Evolutionary conservation across 495 filamentous ascomycete species (phyloP), one percentile per base, ranked within the genome.

Genomic region (Talaromyces proteolyticus): DNA sequence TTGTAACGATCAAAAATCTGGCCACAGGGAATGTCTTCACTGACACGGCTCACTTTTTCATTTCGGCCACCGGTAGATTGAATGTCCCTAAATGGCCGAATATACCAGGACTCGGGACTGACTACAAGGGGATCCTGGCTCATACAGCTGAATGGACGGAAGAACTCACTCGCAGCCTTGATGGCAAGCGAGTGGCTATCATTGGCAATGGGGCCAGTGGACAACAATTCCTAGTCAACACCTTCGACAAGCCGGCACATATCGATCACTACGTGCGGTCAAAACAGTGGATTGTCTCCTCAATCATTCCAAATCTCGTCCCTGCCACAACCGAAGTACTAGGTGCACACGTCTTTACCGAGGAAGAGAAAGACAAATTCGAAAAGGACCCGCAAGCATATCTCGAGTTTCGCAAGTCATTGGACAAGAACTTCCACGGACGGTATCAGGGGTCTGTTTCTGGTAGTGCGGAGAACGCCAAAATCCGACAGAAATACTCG

Each of bases 11-110:
- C 18, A 20, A 44, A 24, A 44, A 44, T 23, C 14, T 44, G 11
- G 14, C 18, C 21, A 44, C 42, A 2, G 42, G 42, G 23, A 21
- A 44, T 6, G 23, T 23, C 14, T 44, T 44, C 11, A 22, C 42
- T 2, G 42, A 44, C 16, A 63, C 54, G 12, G 68, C 80, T 1
- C 72, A 87, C 52, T 79, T 86, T 40, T 62, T 88, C 10, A 62
- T 86, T 18, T 80, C 80, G 0, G 86, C 81, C 1, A 77, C 86
- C 20, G 86, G 84, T 0, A 77, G 82, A 54, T 71, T 89, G 8
- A 87, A 83, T 50, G 55, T 73, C 21, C 78, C 82, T 2, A 60
- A 65, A 2, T 80, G 75, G 59, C 83, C 85, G 0, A 57, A 76
- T 1, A 82, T 88, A 40, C 62, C 71, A 0, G 84, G 82, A 0